These are phyloP conservation scores for Mucor velutinosus DNA, from an alignment of 371 early-diverging fungal genomes.

Conservation along the genomic window DNA sequence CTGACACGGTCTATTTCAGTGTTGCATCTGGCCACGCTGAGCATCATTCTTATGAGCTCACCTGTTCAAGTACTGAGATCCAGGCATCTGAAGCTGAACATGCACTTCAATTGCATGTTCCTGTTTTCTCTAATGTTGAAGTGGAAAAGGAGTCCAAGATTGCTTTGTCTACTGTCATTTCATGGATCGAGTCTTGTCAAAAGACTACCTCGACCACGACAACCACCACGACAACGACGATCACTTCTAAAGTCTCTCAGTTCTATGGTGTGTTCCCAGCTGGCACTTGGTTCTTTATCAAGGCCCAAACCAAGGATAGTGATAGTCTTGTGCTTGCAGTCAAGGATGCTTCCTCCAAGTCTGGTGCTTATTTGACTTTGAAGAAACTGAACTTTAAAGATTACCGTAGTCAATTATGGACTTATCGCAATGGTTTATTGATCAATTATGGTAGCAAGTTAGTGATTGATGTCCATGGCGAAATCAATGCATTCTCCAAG, in stretches of 20 bases:
- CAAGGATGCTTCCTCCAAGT: slow-evolving; percentile 13
- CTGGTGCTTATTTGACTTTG: slow-evolving; percentile 21
- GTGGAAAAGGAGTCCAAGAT: slow-evolving; percentile 29
- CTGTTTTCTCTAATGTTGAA: slow-evolving; percentile 29
- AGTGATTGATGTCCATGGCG: slow-evolving; percentile 41
- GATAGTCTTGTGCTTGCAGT: slow-evolving; percentile 38
- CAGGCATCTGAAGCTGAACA: background rate
- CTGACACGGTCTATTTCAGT: slow-evolving; percentile 30
- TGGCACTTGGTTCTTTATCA: slow-evolving; percentile 44
- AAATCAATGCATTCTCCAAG: slow-evolving; percentile 17
- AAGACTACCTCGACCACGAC: slow-evolving; percentile 18
- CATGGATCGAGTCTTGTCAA: slow-evolving; percentile 28
- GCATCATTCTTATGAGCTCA: slow-evolving; percentile 1
- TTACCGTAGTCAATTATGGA: slow-evolving; percentile 54
- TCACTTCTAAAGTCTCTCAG: background rate
- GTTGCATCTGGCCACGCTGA: slow-evolving; percentile 3
- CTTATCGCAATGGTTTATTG: slow-evolving; percentile 49
- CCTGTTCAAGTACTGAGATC: background rate
- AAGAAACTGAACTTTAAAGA: slow-evolving; percentile 37
- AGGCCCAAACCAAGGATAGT: slow-evolving; percentile 19
- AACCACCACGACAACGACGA: slow-evolving; percentile 4
- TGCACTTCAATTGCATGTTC: slow-evolving; percentile 37
- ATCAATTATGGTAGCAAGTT: slow-evolving; percentile 56
- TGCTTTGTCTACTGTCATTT: slow-evolving; percentile 25
- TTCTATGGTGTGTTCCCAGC: slow-evolving; percentile 41